Evolutionary conservation across 2,329 filamentous ascomycete species (phyloP).

Genomic region (Proliferodiscus dingleyae): DNA sequence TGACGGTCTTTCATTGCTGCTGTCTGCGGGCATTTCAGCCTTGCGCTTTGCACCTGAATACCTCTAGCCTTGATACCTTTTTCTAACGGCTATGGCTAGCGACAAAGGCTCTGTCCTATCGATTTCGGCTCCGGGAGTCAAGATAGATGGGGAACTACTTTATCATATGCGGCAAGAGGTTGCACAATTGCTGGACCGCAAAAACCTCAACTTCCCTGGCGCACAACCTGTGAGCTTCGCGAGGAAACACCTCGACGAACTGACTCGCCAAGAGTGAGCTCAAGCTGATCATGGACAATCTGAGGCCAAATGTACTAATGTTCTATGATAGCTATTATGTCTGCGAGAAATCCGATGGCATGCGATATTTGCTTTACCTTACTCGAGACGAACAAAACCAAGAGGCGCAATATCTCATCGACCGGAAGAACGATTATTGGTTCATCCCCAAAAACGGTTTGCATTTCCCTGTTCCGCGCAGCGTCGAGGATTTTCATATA

Average conservation of each 20-base stretch:
- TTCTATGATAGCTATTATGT: slow-evolving; percentile 69
- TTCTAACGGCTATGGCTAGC: slow-evolving; percentile 8
- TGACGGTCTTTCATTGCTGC: too few relatives aligned
- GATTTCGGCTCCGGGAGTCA: slow-evolving; percentile 60
- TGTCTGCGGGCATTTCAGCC: background rate
- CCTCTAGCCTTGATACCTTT: background rate
- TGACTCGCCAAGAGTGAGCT: slow-evolving; percentile 70
- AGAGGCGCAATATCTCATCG: slow-evolving; percentile 87
- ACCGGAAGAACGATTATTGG: slow-evolving; percentile 98
- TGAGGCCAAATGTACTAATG: slow-evolving; percentile 7
- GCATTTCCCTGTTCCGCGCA: slow-evolving; percentile 71
- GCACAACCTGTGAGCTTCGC: slow-evolving; percentile 94
- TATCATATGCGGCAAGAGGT: slow-evolving; percentile 65
- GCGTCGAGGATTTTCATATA: slow-evolving; percentile 65
- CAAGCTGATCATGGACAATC: background rate
- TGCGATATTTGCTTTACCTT: slow-evolving; percentile 91
- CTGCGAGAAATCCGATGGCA: slow-evolving; percentile 96
- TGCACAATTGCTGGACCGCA: slow-evolving; percentile 66
- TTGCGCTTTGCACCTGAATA: background rate
- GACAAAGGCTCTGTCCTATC: slow-evolving; percentile 16
- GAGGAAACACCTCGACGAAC: slow-evolving; percentile 73
- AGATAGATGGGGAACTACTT: slow-evolving; percentile 57
- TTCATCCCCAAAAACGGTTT: slow-evolving; percentile 64
- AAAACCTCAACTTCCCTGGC: slow-evolving; percentile 69
- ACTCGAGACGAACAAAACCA: slow-evolving; percentile 56